These are phyloP conservation scores for Pythium pyrilobum DNA, from an alignment of 352 stramenopile species.

Conservation along the genomic window DNA sequence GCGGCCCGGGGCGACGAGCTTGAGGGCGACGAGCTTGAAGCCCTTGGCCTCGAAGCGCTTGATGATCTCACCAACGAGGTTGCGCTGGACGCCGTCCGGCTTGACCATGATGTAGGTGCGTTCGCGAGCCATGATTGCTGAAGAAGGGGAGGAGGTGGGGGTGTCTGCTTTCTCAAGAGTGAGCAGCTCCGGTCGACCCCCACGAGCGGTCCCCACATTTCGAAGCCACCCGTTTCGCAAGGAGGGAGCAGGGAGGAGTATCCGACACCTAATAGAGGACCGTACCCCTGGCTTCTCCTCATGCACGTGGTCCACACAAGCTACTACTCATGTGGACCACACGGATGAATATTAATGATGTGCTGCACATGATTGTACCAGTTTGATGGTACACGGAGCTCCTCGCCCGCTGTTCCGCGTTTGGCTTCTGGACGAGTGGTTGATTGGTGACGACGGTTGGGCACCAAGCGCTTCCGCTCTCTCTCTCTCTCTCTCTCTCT, in stretches of 20 bases:
- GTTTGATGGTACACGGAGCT: slow-evolving; percentile 6
- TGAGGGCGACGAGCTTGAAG: slow-evolving; percentile 96
- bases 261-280: slow-evolving; percentile 2
- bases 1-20: slow-evolving; percentile 76
- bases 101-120: slow-evolving; percentile 95
- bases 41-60: slow-evolving; percentile 97
- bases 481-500: too few species aligned
- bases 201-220: slow-evolving; percentile 3
- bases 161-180: slow-evolving; percentile 14
- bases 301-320: not conserved
- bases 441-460: slow-evolving; percentile 15
- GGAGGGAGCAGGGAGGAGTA: not conserved
- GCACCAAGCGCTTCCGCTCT: not conserved
- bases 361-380: slow-evolving; percentile 2
- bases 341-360: not conserved
- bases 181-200: not conserved
- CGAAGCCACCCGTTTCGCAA: slow-evolving; percentile 11
- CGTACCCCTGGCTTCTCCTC: not conserved
- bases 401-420: slow-evolving; percentile 9
- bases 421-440: slow-evolving; percentile 15
- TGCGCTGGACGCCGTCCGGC: slow-evolving; percentile 96
- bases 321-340: slow-evolving; percentile 12
- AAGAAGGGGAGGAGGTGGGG: not conserved
- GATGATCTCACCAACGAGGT: slow-evolving; percentile 96
- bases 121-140: slow-evolving; percentile 48